Base-by-base conservation (phyloP, 495 filamentous ascomycete species). In the Podospora pseudocomata region DNA sequence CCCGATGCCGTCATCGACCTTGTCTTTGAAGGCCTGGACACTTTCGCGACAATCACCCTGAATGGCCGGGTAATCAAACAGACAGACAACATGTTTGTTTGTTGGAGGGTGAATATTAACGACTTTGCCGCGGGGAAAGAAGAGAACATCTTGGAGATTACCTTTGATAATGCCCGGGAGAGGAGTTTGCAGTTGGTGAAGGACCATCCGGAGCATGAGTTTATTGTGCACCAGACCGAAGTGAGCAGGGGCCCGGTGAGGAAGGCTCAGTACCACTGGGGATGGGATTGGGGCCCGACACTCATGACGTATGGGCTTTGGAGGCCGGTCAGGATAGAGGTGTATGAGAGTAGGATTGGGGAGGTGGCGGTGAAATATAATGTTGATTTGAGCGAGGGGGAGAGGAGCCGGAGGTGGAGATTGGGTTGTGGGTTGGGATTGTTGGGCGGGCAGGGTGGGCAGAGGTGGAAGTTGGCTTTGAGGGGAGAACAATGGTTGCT, bases 211-310 rank as follows among this genome's bases (percentile, higher is more conserved):
- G 82, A 84, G 63, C 80, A 82, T 66, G 76, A 78, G 7, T 81
- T 81, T 68, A 80, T 81, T 28, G 81, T 82, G 5, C 78, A 81
- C 55, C 81, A 83, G 73, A 83, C 81, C 1, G 79, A 82, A 57
- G 73, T 80, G 53, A 78, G 77, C 62, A 72, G 80, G 44, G 79
- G 79, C 0, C 75, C 81, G 1, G 78, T 81, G 6, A 71, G 80
- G 20, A 83, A 83, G 71, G 74, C 79, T 84, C 77, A 86, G 88
- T 67, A 70, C 49, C 75, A 76, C 70, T 81, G 75, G 81, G 91
- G 91, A 49, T 94, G 91, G 91, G 91, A 94, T 70, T 92, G 91
- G 91, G 91, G 91, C 13, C 90, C 91, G 30, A 83, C 87, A 13
- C 70, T 93, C 30, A 80, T 91, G 75, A 91, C 89, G 11, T 89